Percentiles rank a stretch among this genome's conserved stretches.
Conservation (phyloP, 176 grass and related monocot genomes). For the Cenchrus purpureus region DNA sequence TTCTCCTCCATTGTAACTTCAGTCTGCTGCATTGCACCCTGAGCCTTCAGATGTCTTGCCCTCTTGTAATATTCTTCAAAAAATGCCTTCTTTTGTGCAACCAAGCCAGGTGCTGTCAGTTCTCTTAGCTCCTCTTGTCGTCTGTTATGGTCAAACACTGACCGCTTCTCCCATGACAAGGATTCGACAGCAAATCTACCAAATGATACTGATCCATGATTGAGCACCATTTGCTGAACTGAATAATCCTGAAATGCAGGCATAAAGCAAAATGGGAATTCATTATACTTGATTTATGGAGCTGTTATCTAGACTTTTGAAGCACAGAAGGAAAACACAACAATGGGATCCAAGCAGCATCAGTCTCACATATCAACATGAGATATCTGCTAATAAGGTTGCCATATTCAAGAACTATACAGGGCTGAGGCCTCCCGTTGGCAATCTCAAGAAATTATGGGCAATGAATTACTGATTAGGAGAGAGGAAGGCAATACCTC, state of each 20-base stretch:
- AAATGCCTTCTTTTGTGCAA: conserved; percentile 86
- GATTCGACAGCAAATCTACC: conserved; percentile 73
- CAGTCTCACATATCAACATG: background rate
- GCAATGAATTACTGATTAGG: background rate
- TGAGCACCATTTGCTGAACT: conserved; percentile 63
- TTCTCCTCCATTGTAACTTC: conserved; percentile 34
- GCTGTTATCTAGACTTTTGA: background rate
- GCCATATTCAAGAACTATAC: background rate
- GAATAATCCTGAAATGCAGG: conserved; percentile 50
- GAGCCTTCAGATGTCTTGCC: conserved; percentile 53
- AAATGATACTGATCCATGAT: conserved; percentile 82
- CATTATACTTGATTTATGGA: background rate
- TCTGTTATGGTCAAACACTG: conserved; percentile 66
- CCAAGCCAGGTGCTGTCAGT: conserved; percentile 66
- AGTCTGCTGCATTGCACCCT: conserved; percentile 31
- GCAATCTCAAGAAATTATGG: background rate
- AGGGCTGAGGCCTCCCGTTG: background rate
- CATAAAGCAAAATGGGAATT: background rate
- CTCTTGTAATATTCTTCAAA: conserved; percentile 92
- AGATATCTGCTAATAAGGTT: background rate
- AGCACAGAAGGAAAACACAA: background rate
- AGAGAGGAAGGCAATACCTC: conserved; percentile 40
- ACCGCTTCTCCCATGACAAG: conserved; percentile 83
- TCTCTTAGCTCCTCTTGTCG: conserved; percentile 77
- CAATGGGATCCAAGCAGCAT: conserved; percentile 6